Percentiles rank a stretch among this genome's conserved stretches.
Evolutionary conservation across 345 rosid species (phyloP).

Genomic region (Laguncularia racemosa): DNA sequence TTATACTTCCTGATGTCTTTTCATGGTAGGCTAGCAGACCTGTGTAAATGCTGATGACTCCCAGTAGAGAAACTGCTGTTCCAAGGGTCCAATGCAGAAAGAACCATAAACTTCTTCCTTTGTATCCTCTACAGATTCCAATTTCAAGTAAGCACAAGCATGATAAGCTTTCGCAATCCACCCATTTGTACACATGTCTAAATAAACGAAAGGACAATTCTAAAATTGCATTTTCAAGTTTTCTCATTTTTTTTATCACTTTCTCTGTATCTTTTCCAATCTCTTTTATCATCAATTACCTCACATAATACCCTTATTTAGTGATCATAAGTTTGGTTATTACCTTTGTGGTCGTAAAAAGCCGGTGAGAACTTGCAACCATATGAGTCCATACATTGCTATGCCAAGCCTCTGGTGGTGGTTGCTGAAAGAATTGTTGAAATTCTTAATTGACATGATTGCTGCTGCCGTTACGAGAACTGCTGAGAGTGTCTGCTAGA

Average conservation of each 20-base stretch:
- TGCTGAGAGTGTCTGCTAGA: conserved; percentile 47
- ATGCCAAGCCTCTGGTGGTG: conserved; percentile 77
- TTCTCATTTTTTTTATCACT: not conserved
- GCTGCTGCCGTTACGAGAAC: conserved; percentile 71
- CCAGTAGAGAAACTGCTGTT: conserved; percentile 35
- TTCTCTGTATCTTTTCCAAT: no score
- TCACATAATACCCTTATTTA: not conserved
- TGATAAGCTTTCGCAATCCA: not conserved
- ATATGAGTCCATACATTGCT: conserved; percentile 56
- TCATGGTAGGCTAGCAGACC: conserved; percentile 46
- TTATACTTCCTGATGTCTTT: conserved; percentile 43
- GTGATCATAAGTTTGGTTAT: conserved; percentile 1
- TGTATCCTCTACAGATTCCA: conserved; percentile 31
- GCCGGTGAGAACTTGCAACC: conserved; percentile 69
- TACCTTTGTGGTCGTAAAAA: conserved; percentile 64
- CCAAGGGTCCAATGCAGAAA: conserved; percentile 50
- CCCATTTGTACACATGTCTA: not conserved
- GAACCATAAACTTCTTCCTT: conserved; percentile 48
- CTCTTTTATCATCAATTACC: no score
- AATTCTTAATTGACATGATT: conserved; percentile 60
- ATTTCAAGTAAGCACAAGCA: not conserved
- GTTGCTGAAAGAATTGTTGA: conserved; percentile 66
- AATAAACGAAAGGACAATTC: not conserved
- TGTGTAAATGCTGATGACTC: conserved; percentile 41
- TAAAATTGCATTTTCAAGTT: not conserved